Conservation (phyloP, 176 grass and related monocot species). For the Lolium rigidum region DNA sequence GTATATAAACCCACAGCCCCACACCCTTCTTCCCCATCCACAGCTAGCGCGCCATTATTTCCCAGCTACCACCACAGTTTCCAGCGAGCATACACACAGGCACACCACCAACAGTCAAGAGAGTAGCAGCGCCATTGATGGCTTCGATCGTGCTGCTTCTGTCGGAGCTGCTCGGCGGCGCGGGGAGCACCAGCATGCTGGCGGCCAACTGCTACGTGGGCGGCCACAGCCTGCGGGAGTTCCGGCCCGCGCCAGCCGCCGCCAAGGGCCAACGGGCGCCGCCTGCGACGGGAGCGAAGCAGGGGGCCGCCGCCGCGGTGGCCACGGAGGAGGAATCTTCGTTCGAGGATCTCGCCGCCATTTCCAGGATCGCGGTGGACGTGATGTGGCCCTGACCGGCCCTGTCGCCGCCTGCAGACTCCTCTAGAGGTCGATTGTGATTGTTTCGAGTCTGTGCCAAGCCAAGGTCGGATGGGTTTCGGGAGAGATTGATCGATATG, state of each 20-base stretch:
- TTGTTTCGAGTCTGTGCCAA: background rate
- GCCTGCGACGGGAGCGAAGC: background rate
- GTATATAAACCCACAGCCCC: background rate
- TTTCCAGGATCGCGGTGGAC: constrained; percentile 45
- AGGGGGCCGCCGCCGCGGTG: background rate
- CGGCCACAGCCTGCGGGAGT: constrained; percentile 45
- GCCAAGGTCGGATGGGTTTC: background rate
- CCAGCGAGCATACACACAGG: background rate
- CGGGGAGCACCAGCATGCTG: constrained; percentile 42
- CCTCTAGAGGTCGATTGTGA: background rate
- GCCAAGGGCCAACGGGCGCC: background rate
- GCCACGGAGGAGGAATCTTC: background rate
- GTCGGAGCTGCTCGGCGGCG: constrained; percentile 56
- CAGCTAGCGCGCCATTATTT: background rate
- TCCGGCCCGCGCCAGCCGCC: background rate
- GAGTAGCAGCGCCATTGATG: background rate
- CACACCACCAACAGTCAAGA: background rate
- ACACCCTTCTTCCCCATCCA: background rate
- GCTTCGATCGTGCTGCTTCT: constrained; percentile 57
- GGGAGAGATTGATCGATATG: background rate
- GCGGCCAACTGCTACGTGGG: constrained; percentile 49
- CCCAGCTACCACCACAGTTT: background rate
- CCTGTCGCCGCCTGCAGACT: background rate
- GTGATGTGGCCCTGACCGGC: constrained; percentile 53
- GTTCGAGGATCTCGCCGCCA: constrained; percentile 36